Conservation (phyloP, 352 stramenopile genomes). For the Pythium brassicae region DNA sequence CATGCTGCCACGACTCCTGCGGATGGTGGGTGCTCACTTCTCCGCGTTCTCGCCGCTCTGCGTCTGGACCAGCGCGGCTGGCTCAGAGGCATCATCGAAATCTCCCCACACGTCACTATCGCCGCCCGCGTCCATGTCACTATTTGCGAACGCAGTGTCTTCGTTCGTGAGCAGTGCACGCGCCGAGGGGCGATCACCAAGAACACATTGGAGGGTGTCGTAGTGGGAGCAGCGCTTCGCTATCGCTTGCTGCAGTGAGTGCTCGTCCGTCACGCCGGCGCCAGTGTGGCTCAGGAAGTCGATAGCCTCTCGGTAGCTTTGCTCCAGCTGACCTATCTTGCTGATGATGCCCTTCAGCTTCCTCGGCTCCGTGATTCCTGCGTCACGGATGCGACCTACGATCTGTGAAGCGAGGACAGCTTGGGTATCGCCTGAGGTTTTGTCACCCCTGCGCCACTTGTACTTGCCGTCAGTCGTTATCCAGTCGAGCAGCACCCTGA, state of each 20-base stretch:
- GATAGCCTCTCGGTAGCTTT: slow-evolving; percentile 12
- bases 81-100: no score
- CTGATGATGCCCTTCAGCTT: slow-evolving; percentile 17
- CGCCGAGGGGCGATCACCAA: slow-evolving; percentile 9
- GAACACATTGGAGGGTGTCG: slow-evolving; percentile 10
- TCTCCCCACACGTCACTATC: not conserved
- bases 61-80: no score
- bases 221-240: slow-evolving; percentile 14
- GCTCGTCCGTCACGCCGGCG: slow-evolving; percentile 9
- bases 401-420: not conserved
- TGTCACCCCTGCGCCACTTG: no score
- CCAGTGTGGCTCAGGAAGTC: slow-evolving; percentile 16
- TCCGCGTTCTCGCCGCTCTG: no score
- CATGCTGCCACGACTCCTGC: not conserved
- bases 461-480: no score
- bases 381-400: not conserved
- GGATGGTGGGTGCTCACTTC: no score
- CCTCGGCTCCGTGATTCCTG: not conserved
- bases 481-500: no score
- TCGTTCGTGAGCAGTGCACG: slow-evolving; percentile 13
- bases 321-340: slow-evolving; percentile 14
- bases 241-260: slow-evolving; percentile 6
- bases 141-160: not conserved
- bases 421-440: slow-evolving; percentile 1
- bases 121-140: not conserved